Evolutionary conservation across 345 rosid species (phyloP).

Genomic region (Excoecaria agallocha): DNA sequence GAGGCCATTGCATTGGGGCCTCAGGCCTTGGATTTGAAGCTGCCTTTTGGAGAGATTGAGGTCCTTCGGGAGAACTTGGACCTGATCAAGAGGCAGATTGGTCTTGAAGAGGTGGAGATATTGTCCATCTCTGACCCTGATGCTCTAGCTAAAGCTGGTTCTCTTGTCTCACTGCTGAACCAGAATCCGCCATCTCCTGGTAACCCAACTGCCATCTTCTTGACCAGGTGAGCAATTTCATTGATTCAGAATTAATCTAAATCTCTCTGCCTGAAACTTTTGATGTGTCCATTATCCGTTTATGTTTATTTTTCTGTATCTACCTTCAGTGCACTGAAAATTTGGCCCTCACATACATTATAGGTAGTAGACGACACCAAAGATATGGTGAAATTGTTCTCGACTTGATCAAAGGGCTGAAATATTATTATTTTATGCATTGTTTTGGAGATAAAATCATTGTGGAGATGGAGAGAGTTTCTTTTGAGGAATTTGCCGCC

Average conservation of each 20-base stretch:
- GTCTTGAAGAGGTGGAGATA: slow-evolving; percentile 62
- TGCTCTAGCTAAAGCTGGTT: slow-evolving; percentile 53
- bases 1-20: slow-evolving; percentile 63
- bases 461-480: not conserved
- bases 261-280: not conserved
- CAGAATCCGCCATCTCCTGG: slow-evolving; percentile 88
- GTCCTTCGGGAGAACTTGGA: slow-evolving; percentile 73
- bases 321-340: not conserved
- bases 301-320: not conserved
- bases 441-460: not conserved
- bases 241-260: not conserved
- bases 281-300: not conserved
- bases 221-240: slow-evolving; percentile 34
- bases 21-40: slow-evolving; percentile 71
- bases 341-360: not conserved
- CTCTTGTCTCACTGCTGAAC: slow-evolving; percentile 42
- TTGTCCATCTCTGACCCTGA: slow-evolving; percentile 46
- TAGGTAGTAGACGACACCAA: not conserved
- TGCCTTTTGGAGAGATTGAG: slow-evolving; percentile 83
- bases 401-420: not conserved
- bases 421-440: not conserved
- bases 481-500: not conserved
- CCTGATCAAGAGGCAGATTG: slow-evolving; percentile 73
- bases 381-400: not conserved
- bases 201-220: slow-evolving; percentile 71